Conservation (phyloP, 1,284 basidiomycete genomes). For the Tylopilus sp. region DNA sequence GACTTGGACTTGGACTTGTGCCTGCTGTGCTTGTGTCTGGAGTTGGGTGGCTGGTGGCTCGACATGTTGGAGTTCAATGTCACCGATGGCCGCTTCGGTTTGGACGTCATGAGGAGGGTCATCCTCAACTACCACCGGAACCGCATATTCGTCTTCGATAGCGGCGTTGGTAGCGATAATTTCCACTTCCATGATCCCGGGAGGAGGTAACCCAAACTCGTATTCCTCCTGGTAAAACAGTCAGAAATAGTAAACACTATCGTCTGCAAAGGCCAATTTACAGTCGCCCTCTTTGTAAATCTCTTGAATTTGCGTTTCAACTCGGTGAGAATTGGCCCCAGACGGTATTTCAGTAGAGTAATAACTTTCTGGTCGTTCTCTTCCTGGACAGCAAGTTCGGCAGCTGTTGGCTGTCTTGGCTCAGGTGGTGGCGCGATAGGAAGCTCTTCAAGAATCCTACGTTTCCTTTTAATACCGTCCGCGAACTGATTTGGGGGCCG, state of each 20-base stretch:
- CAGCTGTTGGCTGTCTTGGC: slow-evolving; percentile 77
- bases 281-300: slow-evolving; percentile 81
- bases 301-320: slow-evolving; percentile 92
- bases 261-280: slow-evolving; percentile 39
- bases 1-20: slow-evolving; percentile 17
- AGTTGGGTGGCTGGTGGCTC: slow-evolving; percentile 27
- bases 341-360: slow-evolving; percentile 81
- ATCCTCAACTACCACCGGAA: slow-evolving; percentile 44
- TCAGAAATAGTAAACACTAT: slow-evolving; percentile 12
- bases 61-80: slow-evolving; percentile 23
- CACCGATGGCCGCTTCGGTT: slow-evolving; percentile 34
- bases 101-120: slow-evolving; percentile 27
- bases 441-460: slow-evolving; percentile 82
- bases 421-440: slow-evolving; percentile 89
- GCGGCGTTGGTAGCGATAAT: slow-evolving; percentile 39
- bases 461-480: slow-evolving; percentile 83
- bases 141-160: slow-evolving; percentile 41
- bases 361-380: slow-evolving; percentile 79
- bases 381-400: slow-evolving; percentile 80
- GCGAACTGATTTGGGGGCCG: slow-evolving; percentile 87
- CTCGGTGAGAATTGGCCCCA: slow-evolving; percentile 85
- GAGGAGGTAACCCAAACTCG: slow-evolving; percentile 43
- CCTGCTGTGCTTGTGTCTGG: slow-evolving; percentile 39
- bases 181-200: slow-evolving; percentile 28
- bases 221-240: slow-evolving; percentile 62